Percentiles rank a stretch among this genome's conserved stretches.
Evolutionary conservation across 2,329 filamentous ascomycete species (phyloP).

Genomic region (Claviceps humidiphila): DNA sequence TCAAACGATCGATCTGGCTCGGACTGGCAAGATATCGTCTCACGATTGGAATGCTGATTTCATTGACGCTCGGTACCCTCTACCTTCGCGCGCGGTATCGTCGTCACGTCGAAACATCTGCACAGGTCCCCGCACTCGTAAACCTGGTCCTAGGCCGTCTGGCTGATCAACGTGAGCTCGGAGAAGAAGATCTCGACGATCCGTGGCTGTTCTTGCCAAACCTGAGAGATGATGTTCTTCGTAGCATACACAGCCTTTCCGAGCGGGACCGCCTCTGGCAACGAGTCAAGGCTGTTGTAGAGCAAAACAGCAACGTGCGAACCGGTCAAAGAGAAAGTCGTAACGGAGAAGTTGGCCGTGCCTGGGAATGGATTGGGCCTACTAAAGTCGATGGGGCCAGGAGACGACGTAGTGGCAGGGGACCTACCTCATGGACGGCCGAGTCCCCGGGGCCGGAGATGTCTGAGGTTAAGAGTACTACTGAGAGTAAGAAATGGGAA

Average conservation of each 20-base stretch:
- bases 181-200: constrained; percentile 54
- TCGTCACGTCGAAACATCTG: constrained; percentile 49
- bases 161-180: constrained; percentile 70
- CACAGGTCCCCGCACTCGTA: constrained; percentile 70
- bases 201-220: constrained; percentile 79
- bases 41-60: constrained; percentile 57
- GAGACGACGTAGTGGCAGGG: constrained; percentile 35
- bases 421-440: constrained; percentile 26
- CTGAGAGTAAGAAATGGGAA: constrained; percentile 26
- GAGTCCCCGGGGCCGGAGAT: constrained; percentile 24
- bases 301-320: constrained; percentile 86
- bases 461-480: constrained; percentile 11
- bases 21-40: constrained; percentile 78
- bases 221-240: constrained; percentile 77
- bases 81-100: constrained; percentile 55
- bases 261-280: constrained; percentile 76
- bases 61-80: constrained; percentile 33
- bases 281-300: constrained; percentile 70
- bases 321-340: constrained; percentile 55
- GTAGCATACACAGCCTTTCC: constrained; percentile 63
- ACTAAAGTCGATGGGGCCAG: constrained; percentile 30
- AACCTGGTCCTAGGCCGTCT: constrained; percentile 73
- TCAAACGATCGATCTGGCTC: constrained; percentile 66
- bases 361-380: constrained; percentile 59
- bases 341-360: constrained; percentile 51